Evolutionary conservation across 305 asterid species (phyloP), one percentile per base, ranked within the genome.

Genomic region (Fraxinus dipetala): DNA sequence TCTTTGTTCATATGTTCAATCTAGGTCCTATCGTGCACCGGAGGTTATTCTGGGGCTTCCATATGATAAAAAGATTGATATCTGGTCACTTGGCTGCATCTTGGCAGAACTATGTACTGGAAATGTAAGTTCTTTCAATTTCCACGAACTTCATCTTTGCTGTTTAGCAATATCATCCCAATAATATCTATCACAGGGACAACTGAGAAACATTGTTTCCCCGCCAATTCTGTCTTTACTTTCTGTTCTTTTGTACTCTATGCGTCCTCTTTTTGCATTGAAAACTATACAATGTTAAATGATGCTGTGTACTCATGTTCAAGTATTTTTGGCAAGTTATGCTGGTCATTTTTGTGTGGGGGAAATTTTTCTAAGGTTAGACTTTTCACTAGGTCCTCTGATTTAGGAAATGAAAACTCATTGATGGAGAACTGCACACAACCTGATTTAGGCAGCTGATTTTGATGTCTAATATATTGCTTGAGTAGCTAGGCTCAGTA

Each of bases 41-140:
- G 99, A 95, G 88, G 98, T 95, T 76, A 94, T 95, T 84, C 86
- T 95, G 91, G 98, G 98, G 79, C 97, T 93, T 89, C 95, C 98
- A 65, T 95, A 95, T 87, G 96, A 91, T 83, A 93, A 94, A 78
- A 95, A 94, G 92, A 95, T 95, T 11, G 99, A 95, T 86, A 78
- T 95, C 83, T 95, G 99, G 99, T 95, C 99, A 80, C 98, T 95
- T 81, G 99, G 99, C 70, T 95, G 99, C 91, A 95, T 95, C 83
- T 88, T 95, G 91, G 99, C 99, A 24, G 99, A 95, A 87, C 98
- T 95, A 83, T 95, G 99, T 89, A 93, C 98, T 3, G 99, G 99
- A 84, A 94, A 95, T 87, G 99, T 95, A 89, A 91, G 98, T 89
- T 86, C 73, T 88, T 77, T 80, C 30, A 38, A n/a, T 78, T 84